Conservation (phyloP, 495 filamentous ascomycete species). For the Barbatosphaeria neglecta region DNA sequence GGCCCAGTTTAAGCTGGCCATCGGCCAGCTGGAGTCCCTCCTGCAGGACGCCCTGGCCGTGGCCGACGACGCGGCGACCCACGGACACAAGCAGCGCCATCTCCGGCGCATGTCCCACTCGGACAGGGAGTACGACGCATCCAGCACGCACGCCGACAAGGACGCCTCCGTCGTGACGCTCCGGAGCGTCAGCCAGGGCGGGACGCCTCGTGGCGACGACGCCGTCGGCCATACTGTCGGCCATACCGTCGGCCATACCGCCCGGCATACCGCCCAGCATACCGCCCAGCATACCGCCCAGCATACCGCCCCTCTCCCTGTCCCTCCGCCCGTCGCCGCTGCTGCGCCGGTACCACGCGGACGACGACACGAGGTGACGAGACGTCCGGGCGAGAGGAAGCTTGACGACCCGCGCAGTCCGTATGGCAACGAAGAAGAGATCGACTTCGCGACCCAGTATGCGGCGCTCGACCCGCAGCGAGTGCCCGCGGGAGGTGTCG, state of each 20-base stretch:
- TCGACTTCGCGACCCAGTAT: conserved; percentile 11
- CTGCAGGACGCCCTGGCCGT: conserved; percentile 33
- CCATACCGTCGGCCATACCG: too few species aligned
- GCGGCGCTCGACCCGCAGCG: not conserved
- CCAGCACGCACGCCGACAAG: not conserved
- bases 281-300: too few species aligned
- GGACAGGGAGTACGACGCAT: not conserved
- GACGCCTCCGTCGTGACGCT: not conserved
- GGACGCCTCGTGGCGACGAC: not conserved
- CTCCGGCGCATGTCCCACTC: conserved; percentile 2
- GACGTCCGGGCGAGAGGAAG: not conserved
- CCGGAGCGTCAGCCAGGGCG: not conserved
- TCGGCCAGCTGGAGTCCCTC: conserved; percentile 33
- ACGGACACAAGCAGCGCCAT: conserved; percentile 7
- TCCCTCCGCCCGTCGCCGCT: not conserved
- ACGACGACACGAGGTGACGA: not conserved
- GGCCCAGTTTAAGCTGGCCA: conserved; percentile 16
- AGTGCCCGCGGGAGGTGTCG: conserved; percentile 5
- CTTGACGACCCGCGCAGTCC: conserved; percentile 3
- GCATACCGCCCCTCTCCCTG: not conserved
- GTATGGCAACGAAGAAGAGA: conserved; percentile 14
- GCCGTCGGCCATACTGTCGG: too few species aligned
- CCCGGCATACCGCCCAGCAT: too few species aligned
- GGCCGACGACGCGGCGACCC: conserved; percentile 23
- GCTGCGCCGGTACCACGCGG: not conserved